Evolutionary conservation across 495 filamentous ascomycete genomes (phyloP).

Genomic region (Penicillium daleae): DNA sequence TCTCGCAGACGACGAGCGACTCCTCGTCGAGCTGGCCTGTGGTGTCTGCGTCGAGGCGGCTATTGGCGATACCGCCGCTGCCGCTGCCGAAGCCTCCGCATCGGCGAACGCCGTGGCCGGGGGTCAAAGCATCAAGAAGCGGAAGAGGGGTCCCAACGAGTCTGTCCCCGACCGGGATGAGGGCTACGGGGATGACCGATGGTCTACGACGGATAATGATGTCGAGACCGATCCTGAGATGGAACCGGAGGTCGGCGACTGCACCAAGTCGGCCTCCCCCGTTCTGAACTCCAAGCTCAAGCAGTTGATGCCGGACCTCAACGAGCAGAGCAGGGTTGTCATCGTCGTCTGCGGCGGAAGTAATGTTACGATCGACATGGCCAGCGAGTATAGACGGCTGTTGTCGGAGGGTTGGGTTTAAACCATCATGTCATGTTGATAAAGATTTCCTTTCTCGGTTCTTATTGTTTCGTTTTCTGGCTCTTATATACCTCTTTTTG

Average conservation of each 20-base stretch:
- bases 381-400: constrained; percentile 63
- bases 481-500: constrained; percentile 15
- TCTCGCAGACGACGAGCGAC: constrained; percentile 79
- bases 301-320: constrained; percentile 61
- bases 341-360: constrained; percentile 86
- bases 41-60: constrained; percentile 73
- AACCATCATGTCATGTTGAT: constrained; percentile 1
- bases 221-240: constrained; percentile 37
- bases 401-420: constrained; percentile 45
- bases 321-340: constrained; percentile 69
- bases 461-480: constrained; percentile 1
- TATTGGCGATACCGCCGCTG: constrained; percentile 40
- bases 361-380: constrained; percentile 69
- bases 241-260: constrained; percentile 18
- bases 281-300: constrained; percentile 55
- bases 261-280: constrained; percentile 15
- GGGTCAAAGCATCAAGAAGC: constrained; percentile 37
- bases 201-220: constrained; percentile 31
- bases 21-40: constrained; percentile 82
- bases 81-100: constrained; percentile 11
- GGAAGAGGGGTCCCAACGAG: constrained; percentile 34
- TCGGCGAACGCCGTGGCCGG: constrained; percentile 19
- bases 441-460: constrained; percentile 10
- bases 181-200: constrained; percentile 47
- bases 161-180: constrained; percentile 34